Conservation (phyloP, 169 alveolate genomes). For the Cryptosporidium meleagridis region DNA sequence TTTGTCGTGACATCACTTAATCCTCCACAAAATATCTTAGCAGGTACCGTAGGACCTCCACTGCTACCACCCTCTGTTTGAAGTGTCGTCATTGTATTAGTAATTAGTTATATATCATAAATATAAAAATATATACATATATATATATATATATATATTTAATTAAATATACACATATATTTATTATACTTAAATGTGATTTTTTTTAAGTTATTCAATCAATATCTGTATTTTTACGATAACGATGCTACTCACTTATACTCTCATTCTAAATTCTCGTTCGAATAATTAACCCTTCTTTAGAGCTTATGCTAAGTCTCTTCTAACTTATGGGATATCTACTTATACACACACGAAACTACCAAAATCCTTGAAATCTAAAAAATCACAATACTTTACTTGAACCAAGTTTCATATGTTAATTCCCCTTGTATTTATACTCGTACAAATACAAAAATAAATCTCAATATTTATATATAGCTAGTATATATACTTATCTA, state of each 20-base stretch:
- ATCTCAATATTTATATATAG: constrained; percentile 42
- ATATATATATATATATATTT: background rate
- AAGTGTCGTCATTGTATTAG: constrained; percentile 37
- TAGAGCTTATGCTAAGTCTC: constrained; percentile 75
- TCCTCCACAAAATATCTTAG: constrained; percentile 84
- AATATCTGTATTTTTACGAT: constrained; percentile 32
- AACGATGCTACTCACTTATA: constrained; percentile 67
- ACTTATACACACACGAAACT: constrained; percentile 76
- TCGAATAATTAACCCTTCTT: constrained; percentile 64
- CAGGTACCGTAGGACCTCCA: constrained; percentile 73
- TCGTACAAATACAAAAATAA: constrained; percentile 30
- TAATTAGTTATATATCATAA: background rate
- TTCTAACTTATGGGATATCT: constrained; percentile 75
- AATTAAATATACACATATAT: constrained; percentile 22
- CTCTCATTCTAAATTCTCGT: constrained; percentile 70
- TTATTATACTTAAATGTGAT: constrained; percentile 2
- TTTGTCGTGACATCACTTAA: constrained; percentile 80
- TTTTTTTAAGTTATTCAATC: constrained; percentile 4
- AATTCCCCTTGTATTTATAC: constrained; percentile 31
- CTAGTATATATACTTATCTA: constrained; percentile 39
- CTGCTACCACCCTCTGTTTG: constrained; percentile 60
- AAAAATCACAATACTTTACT: constrained; percentile 49
- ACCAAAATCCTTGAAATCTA: constrained; percentile 75
- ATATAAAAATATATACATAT: constrained; percentile 18
- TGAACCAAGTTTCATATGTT: constrained; percentile 69